Percentiles rank a stretch among this genome's conserved stretches.
These are phyloP conservation scores for Pholiota microspora DNA, from an alignment of 768 basidiomycete species.

Conservation along the genomic window DNA sequence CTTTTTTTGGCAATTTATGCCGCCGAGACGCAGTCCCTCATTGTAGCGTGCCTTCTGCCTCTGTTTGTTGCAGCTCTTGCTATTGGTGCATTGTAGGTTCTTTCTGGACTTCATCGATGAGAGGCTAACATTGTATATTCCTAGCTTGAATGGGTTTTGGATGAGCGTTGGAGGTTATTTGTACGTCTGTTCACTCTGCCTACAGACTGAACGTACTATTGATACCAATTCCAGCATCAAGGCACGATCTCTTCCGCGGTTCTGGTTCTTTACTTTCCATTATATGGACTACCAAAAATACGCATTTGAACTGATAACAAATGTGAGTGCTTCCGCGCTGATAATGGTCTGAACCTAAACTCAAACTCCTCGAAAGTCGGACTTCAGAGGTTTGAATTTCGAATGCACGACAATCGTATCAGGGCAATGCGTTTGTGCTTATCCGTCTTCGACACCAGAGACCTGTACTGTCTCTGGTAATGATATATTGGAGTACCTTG, in stretches of 20 bases:
- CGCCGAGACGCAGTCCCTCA: conserved; percentile 50
- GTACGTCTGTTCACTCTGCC: conserved; percentile 21
- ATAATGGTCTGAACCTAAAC: conserved; percentile 8
- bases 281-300: conserved; percentile 54
- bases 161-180: conserved; percentile 54
- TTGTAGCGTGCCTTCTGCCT: conserved; percentile 50
- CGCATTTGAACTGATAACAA: conserved; percentile 36
- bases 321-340: conserved; percentile 24
- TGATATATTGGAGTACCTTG: conserved; percentile 49
- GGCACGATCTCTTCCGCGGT: conserved; percentile 49
- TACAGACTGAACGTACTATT: not conserved
- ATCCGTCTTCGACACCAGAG: conserved; percentile 42
- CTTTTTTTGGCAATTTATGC: conserved; percentile 52
- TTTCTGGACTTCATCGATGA: too few species aligned
- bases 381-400: conserved; percentile 46
- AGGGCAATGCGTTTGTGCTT: conserved; percentile 44
- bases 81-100: conserved; percentile 42
- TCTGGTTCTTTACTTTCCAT: conserved; percentile 59
- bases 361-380: conserved; percentile 37
- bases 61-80: conserved; percentile 62
- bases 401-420: conserved; percentile 33
- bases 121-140: too few species aligned
- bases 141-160: conserved; percentile 51
- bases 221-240: conserved; percentile 39
- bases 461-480: conserved; percentile 47